Base-by-base conservation (phyloP, 108 stramenopile genomes). In the Parmales sp. region DNA sequence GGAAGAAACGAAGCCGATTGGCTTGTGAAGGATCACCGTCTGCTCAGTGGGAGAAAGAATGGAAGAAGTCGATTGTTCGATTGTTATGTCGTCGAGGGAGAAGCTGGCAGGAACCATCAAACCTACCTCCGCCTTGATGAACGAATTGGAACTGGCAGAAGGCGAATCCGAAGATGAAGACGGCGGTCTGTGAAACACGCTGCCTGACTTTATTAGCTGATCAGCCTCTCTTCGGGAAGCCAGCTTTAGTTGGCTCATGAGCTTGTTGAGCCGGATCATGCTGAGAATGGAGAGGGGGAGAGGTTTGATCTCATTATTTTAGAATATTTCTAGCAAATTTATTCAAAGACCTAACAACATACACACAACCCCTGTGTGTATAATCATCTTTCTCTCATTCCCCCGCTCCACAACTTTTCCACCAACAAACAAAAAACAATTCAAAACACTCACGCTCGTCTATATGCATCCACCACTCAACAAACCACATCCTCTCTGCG, bases 21-120 rank as follows among this genome's bases (percentile, higher is more conserved):
- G 90, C 67, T 92, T 92, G 78, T 92, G 77, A 65, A 92, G 49
- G 20, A 92, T 76, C 7, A 92, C 69, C 0, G 88, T 78, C 8
- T 49, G 49, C 45, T 18, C 39, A 23, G 37, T 34, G 54, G 22
- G 19, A 23, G 46, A 13, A 23, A 23, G 23, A 31, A 36, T 63
- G 4, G 18, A 22, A 16, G 60, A 22, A 2, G 31, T 16, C 20
- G 34, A 18, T 63, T 22, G 18, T 36, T 29, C 28, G 31, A 23
- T 25, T 7, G 60, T 18, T 5, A 22, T 8, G 4, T 9, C 9
- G 63, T 43, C 75, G 72, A 69, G 37, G 70, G 50, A 36, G 50
- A 69, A 63, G 25, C 75, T 50, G 22, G 37, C 41, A 0, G 29
- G 19, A 11, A 88, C 82, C 66, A 86, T 86, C 50, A 67, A 71